Base-by-base conservation (phyloP, 2,329 filamentous ascomycete species). In the Thielaviopsis ethacetica region DNA sequence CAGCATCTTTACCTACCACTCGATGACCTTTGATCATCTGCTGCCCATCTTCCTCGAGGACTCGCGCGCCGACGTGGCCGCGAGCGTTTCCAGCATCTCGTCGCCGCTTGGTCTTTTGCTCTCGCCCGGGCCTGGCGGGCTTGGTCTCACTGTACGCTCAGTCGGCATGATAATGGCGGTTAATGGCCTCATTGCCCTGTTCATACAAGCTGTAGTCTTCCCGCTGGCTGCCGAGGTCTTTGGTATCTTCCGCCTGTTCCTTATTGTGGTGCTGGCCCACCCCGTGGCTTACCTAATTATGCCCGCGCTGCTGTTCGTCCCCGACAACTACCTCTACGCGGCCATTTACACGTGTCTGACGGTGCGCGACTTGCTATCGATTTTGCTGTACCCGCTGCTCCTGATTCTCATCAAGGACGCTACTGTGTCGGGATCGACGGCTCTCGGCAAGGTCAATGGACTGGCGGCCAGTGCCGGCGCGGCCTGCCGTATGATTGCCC, bases 21-120 rank as follows among this genome's bases (percentile, higher is more conserved):
- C 86, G 44, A 96, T 96, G 90, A 90, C 86, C 0, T 96, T 88
- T 71, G 91, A 96, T 67, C 88, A 95, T 68, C 78, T 96, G 0
- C 76, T 95, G 58, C 91, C 91, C 7, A 95, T 96, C 61, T 96
- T 95, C 71, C 82, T 95, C 56, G 90, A 96, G 69, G 90, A 95
- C 65, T 77, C 83, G 49, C 78, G 80, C 30, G 72, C 71, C 62
- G 68, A 71, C 26, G 67, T 73, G 53, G 69, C 73, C 50, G 68
- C 73, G 5, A 19, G 51, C 21, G 63, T 71, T 24, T 62, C 69
- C 50, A 64, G 64, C 1, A 62, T 64, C 21, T 64, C 68, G 1
- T 62, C 66, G 5, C 62, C 65, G 5, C 22, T 59, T 22, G 24
- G 24, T n/a, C 15, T 55, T 15, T 15, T 61, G 19, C 17, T 59